Evolutionary conservation across 2,329 filamentous ascomycete species (phyloP).

Genomic region (Leptographium flavum): DNA sequence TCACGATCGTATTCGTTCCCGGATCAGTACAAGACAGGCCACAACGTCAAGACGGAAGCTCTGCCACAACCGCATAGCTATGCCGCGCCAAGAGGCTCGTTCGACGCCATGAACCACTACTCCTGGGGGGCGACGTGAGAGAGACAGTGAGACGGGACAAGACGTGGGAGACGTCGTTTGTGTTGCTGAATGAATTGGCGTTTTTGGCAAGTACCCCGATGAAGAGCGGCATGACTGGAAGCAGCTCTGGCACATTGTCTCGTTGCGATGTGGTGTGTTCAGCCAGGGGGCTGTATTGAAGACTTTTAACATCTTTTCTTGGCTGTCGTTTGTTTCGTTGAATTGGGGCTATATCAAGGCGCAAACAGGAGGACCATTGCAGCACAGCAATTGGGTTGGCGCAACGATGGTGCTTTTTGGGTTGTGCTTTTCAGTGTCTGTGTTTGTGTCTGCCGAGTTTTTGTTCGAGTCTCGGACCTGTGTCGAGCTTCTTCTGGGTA

Average conservation of each 20-base stretch:
- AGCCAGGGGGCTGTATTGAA: not conserved
- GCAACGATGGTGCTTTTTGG: conserved; percentile 10
- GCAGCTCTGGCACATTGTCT: not conserved
- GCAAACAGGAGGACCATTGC: conserved; percentile 11
- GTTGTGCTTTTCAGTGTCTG: not conserved
- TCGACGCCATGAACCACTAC: conserved; percentile 38
- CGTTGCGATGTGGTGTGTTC: not conserved
- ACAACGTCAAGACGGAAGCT: conserved; percentile 19
- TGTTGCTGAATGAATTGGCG: not conserved
- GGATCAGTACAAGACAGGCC: conserved; percentile 31
- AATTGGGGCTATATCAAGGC: conserved; percentile 2
- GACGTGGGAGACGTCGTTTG: too few relatives aligned
- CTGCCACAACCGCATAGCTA: conserved; percentile 27
- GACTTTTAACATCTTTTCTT: not conserved
- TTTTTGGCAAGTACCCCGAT: not conserved
- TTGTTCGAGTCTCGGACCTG: not conserved
- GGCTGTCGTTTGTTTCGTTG: not conserved
- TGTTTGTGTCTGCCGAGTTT: not conserved
- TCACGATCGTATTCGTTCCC: conserved; percentile 32
- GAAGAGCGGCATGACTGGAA: not conserved
- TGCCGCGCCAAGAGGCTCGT: conserved; percentile 26
- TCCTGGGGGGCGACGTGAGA: conserved; percentile 36
- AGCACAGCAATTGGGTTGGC: conserved; percentile 14
- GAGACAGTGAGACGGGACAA: not conserved
- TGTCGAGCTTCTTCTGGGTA: conserved; percentile 1